Evolutionary conservation across 129 eudicot species (phyloP).

Genomic region (Cynara cardunculus): DNA sequence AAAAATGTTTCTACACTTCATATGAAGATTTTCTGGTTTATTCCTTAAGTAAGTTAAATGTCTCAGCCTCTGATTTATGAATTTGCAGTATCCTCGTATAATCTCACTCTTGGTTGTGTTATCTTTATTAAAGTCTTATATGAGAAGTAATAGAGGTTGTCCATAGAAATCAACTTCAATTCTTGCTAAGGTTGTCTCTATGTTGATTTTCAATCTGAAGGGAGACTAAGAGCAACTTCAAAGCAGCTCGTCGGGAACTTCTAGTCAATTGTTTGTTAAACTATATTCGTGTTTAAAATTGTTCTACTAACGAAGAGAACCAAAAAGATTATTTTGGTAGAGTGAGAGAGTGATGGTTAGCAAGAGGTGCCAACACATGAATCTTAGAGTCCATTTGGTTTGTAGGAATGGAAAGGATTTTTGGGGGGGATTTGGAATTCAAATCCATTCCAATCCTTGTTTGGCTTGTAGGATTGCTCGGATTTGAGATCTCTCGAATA

Average conservation of each 20-base stretch:
- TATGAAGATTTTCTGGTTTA: not conserved
- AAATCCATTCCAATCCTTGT: no score
- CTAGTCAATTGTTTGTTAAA: not conserved
- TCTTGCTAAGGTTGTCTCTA: not conserved
- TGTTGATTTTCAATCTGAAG: not conserved
- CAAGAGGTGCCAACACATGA: not conserved
- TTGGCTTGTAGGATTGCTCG: no score
- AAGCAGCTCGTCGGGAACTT: not conserved
- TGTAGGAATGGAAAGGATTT: no score
- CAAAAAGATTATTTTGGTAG: not conserved
- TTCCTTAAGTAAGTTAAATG: not conserved
- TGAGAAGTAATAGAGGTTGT: not conserved
- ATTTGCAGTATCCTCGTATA: not conserved
- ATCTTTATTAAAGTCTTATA: not conserved
- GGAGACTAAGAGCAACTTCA: not conserved
- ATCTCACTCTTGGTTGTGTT: not conserved
- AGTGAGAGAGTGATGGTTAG: not conserved
- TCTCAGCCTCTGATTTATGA: not conserved
- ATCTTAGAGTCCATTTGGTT: no score
- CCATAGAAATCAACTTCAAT: not conserved
- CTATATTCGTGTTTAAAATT: not conserved
- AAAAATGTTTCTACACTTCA: not conserved
- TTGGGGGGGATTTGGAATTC: no score
- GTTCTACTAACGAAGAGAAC: not conserved
- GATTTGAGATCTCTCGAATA: no score